phyloP scores from a whole-genome alignment of 805 yeast genomes.

The Candida xyloterini region DNA sequence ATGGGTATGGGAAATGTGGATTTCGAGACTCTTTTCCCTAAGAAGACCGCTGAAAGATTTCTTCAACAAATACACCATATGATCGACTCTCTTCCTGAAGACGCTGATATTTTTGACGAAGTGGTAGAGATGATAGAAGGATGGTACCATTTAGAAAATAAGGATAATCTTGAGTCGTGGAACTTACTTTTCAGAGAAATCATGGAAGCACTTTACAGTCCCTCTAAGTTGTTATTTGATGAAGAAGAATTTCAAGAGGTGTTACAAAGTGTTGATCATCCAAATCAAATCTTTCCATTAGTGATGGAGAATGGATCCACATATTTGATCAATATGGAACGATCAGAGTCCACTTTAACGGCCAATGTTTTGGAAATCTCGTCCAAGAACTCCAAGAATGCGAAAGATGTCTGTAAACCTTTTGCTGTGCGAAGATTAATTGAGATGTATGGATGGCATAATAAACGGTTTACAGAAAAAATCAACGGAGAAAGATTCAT shows the following conservation, averaged over 20 bases:
- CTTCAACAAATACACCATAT: constrained; percentile 16
- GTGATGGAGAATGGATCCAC: constrained; percentile 29
- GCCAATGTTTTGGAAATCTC: constrained; percentile 29
- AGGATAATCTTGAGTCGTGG: constrained; percentile 20
- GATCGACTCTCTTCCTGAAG: constrained; percentile 22
- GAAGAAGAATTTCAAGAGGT: constrained; percentile 29
- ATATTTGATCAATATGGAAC: constrained; percentile 29
- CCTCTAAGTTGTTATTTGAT: constrained; percentile 29
- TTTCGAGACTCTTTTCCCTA: constrained; percentile 13
- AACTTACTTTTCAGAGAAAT: constrained; percentile 26
- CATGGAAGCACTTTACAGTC: constrained; percentile 26
- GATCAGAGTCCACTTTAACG: constrained; percentile 15
- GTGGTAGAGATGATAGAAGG: constrained; percentile 30
- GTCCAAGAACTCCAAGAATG: constrained; percentile 22
- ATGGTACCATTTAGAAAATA: constrained; percentile 24
- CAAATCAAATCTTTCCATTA: constrained; percentile 33
- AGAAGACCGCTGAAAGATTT: constrained; percentile 17
- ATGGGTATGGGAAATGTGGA: background rate
- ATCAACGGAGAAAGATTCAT: constrained; percentile 24
- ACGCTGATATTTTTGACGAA: constrained; percentile 28
- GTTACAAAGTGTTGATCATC: constrained; percentile 24
- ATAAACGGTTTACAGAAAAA: constrained; percentile 23
- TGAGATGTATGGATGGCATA: constrained; percentile 33
- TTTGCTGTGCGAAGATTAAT: constrained; percentile 29
- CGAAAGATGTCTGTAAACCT: constrained; percentile 28